phyloP scores from a whole-genome alignment of 2,329 filamentous ascomycete genomes.

The Colletotrichum destructivum region DNA sequence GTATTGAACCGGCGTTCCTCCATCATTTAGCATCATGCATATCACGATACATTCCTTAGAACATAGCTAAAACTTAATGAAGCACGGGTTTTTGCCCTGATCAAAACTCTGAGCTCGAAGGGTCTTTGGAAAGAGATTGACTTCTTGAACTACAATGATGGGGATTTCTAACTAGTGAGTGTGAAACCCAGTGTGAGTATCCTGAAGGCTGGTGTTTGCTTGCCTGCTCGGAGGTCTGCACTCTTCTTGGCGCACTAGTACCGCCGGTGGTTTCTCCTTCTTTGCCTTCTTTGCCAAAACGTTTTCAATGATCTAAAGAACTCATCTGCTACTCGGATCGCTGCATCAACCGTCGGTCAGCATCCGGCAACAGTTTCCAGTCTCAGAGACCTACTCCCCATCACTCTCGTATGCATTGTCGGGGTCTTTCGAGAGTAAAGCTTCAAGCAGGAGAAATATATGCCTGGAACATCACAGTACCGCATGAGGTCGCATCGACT shows the following conservation, averaged over 20 bases:
- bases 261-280: too few species aligned
- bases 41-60: conserved; percentile 41
- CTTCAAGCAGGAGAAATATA: too few species aligned
- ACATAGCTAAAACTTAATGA: conserved; percentile 33
- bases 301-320: not conserved
- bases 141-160: too few species aligned
- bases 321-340: not conserved
- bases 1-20: conserved; percentile 38
- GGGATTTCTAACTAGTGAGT: too few species aligned
- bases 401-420: not conserved
- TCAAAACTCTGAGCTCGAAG: not conserved
- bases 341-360: not conserved
- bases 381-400: not conserved
- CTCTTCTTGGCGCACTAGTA: not conserved
- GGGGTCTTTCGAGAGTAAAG: too few species aligned
- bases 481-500: too few species aligned
- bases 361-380: not conserved
- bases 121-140: too few species aligned
- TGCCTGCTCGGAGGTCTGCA: too few species aligned
- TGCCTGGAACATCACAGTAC: too few species aligned
- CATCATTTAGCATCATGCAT: conserved; percentile 38
- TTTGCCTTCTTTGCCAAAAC: too few species aligned
- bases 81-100: conserved; percentile 14
- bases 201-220: too few species aligned
- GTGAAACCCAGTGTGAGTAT: not conserved